phyloP scores from a whole-genome alignment of 805 yeast species.

The Metschnikowia cerradonensis region DNA sequence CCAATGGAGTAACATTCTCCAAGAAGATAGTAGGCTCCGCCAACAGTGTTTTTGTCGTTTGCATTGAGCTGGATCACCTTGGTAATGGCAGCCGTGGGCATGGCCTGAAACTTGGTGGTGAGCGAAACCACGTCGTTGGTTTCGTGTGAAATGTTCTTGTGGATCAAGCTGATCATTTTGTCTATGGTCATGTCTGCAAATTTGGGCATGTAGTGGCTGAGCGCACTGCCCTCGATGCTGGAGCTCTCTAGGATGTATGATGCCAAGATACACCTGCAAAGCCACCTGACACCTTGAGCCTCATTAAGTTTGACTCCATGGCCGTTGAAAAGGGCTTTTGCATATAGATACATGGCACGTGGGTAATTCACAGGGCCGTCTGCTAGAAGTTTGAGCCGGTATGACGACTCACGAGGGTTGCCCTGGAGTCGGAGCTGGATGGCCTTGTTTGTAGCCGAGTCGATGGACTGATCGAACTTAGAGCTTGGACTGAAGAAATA shows the following conservation, averaged over 20 bases:
- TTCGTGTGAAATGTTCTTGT: slow-evolving; percentile 22
- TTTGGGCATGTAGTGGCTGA: slow-evolving; percentile 21
- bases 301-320: slow-evolving; percentile 62
- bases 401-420: slow-evolving; percentile 62
- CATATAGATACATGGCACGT: slow-evolving; percentile 63
- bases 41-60: slow-evolving; percentile 37
- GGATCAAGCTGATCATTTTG: slow-evolving; percentile 25
- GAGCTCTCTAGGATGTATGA: slow-evolving; percentile 12
- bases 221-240: slow-evolving; percentile 4
- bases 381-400: slow-evolving; percentile 64
- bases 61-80: slow-evolving; percentile 29
- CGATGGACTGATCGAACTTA: slow-evolving; percentile 23
- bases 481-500: slow-evolving; percentile 7
- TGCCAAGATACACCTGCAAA: slow-evolving; percentile 44
- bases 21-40: slow-evolving; percentile 56
- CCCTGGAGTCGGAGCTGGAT: slow-evolving; percentile 52
- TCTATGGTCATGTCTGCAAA: slow-evolving; percentile 26
- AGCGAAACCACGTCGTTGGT: slow-evolving; percentile 25
- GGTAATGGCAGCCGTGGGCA: slow-evolving; percentile 23
- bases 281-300: slow-evolving; percentile 54
- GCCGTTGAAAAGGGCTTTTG: slow-evolving; percentile 62
- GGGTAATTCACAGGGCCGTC: slow-evolving; percentile 52
- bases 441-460: slow-evolving; percentile 41
- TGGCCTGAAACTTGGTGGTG: slow-evolving; percentile 21
- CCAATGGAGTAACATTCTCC: slow-evolving; percentile 54